Percentiles rank a stretch among this genome's conserved stretches.
phyloP scores from a whole-genome alignment of 208 protist genomes.

The Leishmania lainsoni region DNA sequence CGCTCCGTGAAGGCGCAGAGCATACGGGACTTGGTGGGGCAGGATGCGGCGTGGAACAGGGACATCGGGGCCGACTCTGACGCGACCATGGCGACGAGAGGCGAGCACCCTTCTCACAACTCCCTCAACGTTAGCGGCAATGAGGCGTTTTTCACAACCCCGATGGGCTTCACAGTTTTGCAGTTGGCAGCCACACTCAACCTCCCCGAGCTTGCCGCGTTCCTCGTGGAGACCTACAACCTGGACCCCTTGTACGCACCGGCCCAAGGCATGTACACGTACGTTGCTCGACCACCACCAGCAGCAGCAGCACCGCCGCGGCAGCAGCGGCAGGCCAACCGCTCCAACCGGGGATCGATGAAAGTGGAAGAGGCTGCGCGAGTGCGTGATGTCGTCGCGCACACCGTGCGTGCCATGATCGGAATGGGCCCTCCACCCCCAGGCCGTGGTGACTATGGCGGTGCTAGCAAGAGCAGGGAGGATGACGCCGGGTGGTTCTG shows the following conservation, averaged over 20 bases:
- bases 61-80: not conserved
- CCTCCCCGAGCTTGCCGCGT: constrained; percentile 50
- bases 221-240: constrained; percentile 50
- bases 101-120: not conserved
- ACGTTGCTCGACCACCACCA: not conserved
- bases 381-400: constrained; percentile 5
- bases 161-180: constrained; percentile 68
- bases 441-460: not conserved
- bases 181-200: constrained; percentile 67
- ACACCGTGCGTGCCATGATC: constrained; percentile 1
- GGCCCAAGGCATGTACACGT: constrained; percentile 19
- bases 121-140: constrained; percentile 28
- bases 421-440: not conserved
- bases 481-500: constrained; percentile 30
- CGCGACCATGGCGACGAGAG: constrained; percentile 6
- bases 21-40: not conserved
- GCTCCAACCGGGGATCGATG: not conserved
- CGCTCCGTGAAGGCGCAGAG: not conserved
- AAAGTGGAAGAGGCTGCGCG: constrained; percentile 4
- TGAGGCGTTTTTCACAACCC: constrained; percentile 56
- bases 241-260: constrained; percentile 64
- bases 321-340: not conserved
- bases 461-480: not conserved
- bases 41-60: not conserved
- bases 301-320: not conserved